Percentiles rank a stretch among this genome's conserved stretches.
Evolutionary conservation across 805 yeast genomes (phyloP).

Genomic region (Kuraishia capsulata): DNA sequence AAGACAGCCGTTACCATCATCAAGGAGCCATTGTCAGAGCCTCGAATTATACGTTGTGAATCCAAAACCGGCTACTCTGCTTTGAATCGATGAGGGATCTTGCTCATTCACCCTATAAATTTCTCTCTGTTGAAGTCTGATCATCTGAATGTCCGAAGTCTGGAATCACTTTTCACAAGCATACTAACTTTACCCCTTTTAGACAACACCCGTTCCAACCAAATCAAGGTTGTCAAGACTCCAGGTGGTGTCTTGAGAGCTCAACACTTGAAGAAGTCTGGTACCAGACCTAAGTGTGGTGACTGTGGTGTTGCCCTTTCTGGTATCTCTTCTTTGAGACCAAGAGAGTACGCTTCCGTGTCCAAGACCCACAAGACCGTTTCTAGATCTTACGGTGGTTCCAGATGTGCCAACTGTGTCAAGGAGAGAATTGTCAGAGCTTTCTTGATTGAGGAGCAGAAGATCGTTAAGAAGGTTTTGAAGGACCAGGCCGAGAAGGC

Average conservation of each 20-base stretch:
- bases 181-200: conserved; percentile 9
- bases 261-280: conserved; percentile 92
- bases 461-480: conserved; percentile 98
- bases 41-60: too few species aligned
- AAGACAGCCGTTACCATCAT: too few species aligned
- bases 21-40: too few species aligned
- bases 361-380: conserved; percentile 97
- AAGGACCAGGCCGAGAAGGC: conserved; percentile 93
- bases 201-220: conserved; percentile 99
- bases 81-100: too few species aligned
- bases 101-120: too few species aligned
- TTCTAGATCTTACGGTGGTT: conserved; percentile 99
- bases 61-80: too few species aligned
- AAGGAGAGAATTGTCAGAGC: conserved; percentile 99
- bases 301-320: conserved; percentile 66
- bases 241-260: conserved; percentile 99
- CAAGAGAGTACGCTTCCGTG: conserved; percentile 93
- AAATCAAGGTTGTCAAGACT: conserved; percentile 99
- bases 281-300: conserved; percentile 84
- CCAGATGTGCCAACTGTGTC: conserved; percentile 96
- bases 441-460: conserved; percentile 99
- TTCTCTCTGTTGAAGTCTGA: too few species aligned
- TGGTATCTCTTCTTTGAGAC: conserved; percentile 88
- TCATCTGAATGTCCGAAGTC: too few species aligned
- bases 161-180: too few species aligned